Percentiles rank a stretch among this genome's conserved stretches.
These are phyloP conservation scores for Schizopora paradoxa DNA, from an alignment of 1,284 basidiomycete genomes.

Conservation along the genomic window DNA sequence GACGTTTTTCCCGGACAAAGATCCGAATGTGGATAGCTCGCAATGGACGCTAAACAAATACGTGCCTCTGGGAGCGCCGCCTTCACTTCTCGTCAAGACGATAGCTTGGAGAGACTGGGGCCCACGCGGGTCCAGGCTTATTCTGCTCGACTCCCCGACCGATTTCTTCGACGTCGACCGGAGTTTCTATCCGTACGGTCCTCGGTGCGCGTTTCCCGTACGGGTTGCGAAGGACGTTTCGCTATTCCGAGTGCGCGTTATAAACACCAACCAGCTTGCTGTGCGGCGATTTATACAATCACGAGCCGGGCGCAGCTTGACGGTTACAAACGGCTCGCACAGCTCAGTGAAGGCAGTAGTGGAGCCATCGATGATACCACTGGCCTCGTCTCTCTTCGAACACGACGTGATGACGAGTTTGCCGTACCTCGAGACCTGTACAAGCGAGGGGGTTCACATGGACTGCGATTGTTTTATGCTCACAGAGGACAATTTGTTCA, in stretches of 20 bases:
- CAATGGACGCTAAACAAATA: not conserved
- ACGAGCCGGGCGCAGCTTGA: not conserved
- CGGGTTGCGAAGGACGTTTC: not conserved
- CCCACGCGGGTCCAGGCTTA: not conserved
- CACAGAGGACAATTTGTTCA: conserved; percentile 1
- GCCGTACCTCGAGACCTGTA: conserved; percentile 1
- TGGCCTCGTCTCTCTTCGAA: not conserved
- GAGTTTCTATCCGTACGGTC: conserved; percentile 1
- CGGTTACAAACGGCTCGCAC: not conserved
- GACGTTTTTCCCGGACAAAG: not conserved
- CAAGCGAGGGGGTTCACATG: not conserved
- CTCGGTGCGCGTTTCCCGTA: not conserved
- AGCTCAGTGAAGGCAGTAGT: not conserved
- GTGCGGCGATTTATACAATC: not conserved
- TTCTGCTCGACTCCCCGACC: not conserved
- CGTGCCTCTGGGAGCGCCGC: not conserved
- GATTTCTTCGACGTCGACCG: conserved; percentile 2
- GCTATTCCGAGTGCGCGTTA: not conserved
- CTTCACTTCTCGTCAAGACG: not conserved
- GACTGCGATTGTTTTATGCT: conserved; percentile 1
- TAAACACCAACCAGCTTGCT: conserved; percentile 1
- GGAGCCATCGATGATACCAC: not conserved
- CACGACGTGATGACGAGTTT: not conserved
- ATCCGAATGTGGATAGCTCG: not conserved
- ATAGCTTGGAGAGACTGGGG: not conserved